These are phyloP conservation scores for Phaeosphaeria sp. DNA, from an alignment of 2,329 filamentous ascomycete genomes.

Conservation along the genomic window DNA sequence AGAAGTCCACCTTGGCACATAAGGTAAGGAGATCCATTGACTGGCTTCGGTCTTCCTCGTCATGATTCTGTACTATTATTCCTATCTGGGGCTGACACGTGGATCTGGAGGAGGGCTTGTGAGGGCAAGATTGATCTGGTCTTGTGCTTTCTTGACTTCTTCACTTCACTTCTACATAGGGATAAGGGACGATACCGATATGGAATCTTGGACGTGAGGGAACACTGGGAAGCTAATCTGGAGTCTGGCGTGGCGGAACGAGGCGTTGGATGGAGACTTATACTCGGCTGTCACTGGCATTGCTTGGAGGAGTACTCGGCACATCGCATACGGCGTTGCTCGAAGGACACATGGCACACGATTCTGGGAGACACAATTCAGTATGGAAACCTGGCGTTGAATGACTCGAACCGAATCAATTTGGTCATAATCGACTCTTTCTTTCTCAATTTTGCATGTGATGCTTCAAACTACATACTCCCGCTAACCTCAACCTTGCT, in stretches of 20 bases:
- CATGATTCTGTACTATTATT: constrained; percentile 6
- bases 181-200: not conserved
- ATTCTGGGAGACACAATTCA: too few species aligned
- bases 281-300: not conserved
- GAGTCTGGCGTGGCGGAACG: not conserved
- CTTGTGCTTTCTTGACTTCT: not conserved
- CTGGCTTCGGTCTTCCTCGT: constrained; percentile 11
- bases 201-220: not conserved
- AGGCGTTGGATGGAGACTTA: not conserved
- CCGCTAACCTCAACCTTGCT: not conserved
- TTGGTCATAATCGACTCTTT: not conserved
- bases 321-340: too few species aligned
- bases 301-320: not conserved
- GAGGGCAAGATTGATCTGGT: not conserved
- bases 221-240: not conserved
- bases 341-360: too few species aligned
- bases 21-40: constrained; percentile 24
- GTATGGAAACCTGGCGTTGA: not conserved
- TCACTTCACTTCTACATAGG: not conserved
- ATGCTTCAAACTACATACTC: constrained; percentile 2
- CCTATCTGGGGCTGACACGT: constrained; percentile 9
- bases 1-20: constrained; percentile 12
- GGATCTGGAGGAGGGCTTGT: constrained; percentile 8
- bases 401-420: not conserved
- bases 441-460: constrained; percentile 5